A percentile compares a stretch with the other conserved stretches of the same genome.
Conservation (phyloP, 169 alveolate genomes). For the Cryptosporidium felis region DNA sequence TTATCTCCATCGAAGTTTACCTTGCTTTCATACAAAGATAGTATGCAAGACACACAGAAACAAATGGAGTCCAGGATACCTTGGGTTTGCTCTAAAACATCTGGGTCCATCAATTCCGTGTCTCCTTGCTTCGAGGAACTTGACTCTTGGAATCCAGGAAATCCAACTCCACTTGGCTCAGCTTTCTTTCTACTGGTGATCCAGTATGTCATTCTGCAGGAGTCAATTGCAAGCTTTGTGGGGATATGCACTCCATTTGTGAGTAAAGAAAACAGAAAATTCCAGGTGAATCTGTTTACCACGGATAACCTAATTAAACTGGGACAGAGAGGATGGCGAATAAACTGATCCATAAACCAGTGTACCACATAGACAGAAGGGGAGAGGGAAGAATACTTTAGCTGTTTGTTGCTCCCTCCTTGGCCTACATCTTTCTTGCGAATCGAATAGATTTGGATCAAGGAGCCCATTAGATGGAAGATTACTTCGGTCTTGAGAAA, state of each 20-base stretch:
- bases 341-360: conserved; percentile 86
- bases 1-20: conserved; percentile 9
- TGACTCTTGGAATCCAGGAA: no score
- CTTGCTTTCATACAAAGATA: conserved; percentile 44
- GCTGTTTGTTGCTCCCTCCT: conserved; percentile 28
- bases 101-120: no score
- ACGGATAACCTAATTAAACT: conserved; percentile 79
- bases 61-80: conserved; percentile 65
- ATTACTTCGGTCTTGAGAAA: conserved; percentile 79
- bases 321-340: conserved; percentile 89
- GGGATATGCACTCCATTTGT: conserved; percentile 87
- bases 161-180: no score
- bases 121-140: no score
- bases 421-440: conserved; percentile 68
- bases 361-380: conserved; percentile 86
- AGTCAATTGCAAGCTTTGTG: conserved; percentile 83
- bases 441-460: conserved; percentile 77
- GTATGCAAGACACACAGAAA: conserved; percentile 49
- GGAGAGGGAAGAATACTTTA: conserved; percentile 76
- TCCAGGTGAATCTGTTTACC: conserved; percentile 78
- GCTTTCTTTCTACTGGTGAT: background rate
- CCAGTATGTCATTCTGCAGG: conserved; percentile 84
- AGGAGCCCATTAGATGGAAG: conserved; percentile 83
- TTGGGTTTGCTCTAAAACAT: conserved; percentile 38
- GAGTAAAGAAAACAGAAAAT: conserved; percentile 81